A percentile compares a stretch with the other conserved stretches of the same genome.
phyloP scores from a whole-genome alignment of 108 stramenopile species.

The Cyclostephanos invisitatus region DNA sequence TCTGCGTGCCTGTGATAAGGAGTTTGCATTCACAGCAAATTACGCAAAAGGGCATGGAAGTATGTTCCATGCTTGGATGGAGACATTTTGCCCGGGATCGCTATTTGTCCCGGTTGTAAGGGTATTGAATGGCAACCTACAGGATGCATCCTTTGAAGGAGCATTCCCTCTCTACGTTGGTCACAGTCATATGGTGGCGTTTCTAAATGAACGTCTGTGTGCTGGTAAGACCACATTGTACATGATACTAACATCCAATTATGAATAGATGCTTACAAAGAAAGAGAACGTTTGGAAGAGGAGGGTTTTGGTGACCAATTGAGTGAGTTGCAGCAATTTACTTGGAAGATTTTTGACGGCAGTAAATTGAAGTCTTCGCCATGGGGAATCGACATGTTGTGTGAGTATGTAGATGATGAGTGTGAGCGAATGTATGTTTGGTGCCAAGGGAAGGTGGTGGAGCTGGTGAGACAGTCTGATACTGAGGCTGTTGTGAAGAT shows the following conservation, averaged over 20 bases:
- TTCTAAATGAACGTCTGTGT: neutral
- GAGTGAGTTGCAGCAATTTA: constrained; percentile 2
- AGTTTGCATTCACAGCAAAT: too few relatives aligned
- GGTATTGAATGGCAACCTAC: constrained; percentile 5
- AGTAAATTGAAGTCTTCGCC: constrained; percentile 1
- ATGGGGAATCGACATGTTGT: constrained; percentile 14
- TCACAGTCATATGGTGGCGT: neutral
- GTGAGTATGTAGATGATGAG: constrained; percentile 1
- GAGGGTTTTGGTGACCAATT: neutral
- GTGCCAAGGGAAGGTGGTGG: constrained; percentile 13
- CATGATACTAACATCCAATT: neutral
- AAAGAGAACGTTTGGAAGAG: constrained; percentile 1
- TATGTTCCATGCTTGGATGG: neutral
- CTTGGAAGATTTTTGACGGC: constrained; percentile 3
- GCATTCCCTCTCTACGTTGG: constrained; percentile 10
- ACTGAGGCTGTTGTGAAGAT: constrained; percentile 5
- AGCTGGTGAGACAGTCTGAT: constrained; percentile 2
- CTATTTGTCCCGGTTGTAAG: neutral
- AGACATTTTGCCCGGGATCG: constrained; percentile 1
- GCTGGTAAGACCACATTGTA: neutral
- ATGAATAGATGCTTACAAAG: neutral
- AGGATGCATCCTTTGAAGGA: constrained; percentile 20
- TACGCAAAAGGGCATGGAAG: neutral
- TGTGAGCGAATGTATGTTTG: neutral
- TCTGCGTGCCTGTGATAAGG: neutral